Base-by-base conservation (phyloP, 192 early-diverging fungal species). In the Cladochytrium replicatum region DNA sequence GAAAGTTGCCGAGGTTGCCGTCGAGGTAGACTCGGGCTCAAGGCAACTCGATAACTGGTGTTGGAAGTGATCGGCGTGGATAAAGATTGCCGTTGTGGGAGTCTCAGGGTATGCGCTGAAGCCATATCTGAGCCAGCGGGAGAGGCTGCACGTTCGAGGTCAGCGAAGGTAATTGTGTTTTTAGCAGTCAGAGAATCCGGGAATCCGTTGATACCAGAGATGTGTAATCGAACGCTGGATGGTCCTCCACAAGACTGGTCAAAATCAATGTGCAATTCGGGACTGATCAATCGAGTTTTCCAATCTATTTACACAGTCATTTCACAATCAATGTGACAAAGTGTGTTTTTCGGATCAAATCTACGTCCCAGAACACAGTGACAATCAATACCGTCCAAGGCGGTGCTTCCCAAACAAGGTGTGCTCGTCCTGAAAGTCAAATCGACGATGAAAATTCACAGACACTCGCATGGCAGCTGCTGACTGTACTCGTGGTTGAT, bases 361-460 rank as follows among this genome's bases (percentile, higher is more conserved):
- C 55, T 15, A 44, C 43, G 41, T 74, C 72, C 31, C 58, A 57
- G 3, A 68, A 19, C 39, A 71, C 71, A 9, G 64, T 66, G 3
- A 74, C 72, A 29, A 74, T 59, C 41, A 74, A 32, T 4, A 74
- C 56, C 2, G 50, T 68, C 13, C 55, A 45, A 7, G 72, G 72
- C 17, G 58, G 57, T 0, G 29, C 30, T 43, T 72, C 72, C 72
- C 72, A 74, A 32, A 56, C 53, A 6, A 74, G 60, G 0, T 32
- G 41, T 8, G 57, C 54, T 45, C 52, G 31, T 54, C 71, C 60
- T 71, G 54, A 13, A 9, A 37, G 11, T 1, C 17, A 39, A 32
- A 51, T 6, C 9, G 6, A 15, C 15, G 8, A 6, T 5, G 7
- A n/a, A 57, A 23, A 85, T 82, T 70, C 69, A 88, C 86, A 11